Conservation (phyloP, 106 monocot species). For the Dendrobium catenatum region DNA sequence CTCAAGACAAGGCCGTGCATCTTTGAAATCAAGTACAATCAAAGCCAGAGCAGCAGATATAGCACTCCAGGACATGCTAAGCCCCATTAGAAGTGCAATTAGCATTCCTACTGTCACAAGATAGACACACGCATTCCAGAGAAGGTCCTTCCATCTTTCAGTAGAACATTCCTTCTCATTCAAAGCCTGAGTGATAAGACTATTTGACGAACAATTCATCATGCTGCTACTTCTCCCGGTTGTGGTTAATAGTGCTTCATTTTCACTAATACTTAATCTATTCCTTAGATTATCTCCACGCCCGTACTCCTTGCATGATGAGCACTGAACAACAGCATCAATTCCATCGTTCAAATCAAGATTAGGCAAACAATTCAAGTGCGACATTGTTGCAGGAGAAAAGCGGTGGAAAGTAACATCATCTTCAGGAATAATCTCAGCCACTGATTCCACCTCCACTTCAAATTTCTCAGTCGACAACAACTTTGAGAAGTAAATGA, state of each 20-base stretch:
- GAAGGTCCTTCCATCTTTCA: conserved; percentile 37
- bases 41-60: conserved; percentile 84
- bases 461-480: conserved; percentile 39
- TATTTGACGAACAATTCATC: background rate
- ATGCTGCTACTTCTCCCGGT: background rate
- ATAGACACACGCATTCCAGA: conserved; percentile 71
- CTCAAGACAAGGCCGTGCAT: conserved; percentile 74
- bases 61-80: conserved; percentile 92
- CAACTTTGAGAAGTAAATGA: conserved; percentile 49
- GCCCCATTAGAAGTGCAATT: conserved; percentile 58
- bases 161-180: conserved; percentile 22
- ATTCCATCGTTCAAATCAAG: conserved; percentile 7
- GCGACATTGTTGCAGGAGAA: conserved; percentile 67
- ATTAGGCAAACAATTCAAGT: conserved; percentile 14
- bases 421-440: conserved; percentile 21
- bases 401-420: conserved; percentile 55
- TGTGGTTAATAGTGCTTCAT: conserved; percentile 4
- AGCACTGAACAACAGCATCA: conserved; percentile 13
- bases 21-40: conserved; percentile 84
- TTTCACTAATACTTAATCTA: background rate
- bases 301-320: background rate
- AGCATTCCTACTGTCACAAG: conserved; percentile 75
- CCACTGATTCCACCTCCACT: background rate
- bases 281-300: conserved; percentile 4
- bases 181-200: conserved; percentile 3